phyloP scores from a whole-genome alignment of 148 eudicot genomes.

The Rhododendron molle region DNA sequence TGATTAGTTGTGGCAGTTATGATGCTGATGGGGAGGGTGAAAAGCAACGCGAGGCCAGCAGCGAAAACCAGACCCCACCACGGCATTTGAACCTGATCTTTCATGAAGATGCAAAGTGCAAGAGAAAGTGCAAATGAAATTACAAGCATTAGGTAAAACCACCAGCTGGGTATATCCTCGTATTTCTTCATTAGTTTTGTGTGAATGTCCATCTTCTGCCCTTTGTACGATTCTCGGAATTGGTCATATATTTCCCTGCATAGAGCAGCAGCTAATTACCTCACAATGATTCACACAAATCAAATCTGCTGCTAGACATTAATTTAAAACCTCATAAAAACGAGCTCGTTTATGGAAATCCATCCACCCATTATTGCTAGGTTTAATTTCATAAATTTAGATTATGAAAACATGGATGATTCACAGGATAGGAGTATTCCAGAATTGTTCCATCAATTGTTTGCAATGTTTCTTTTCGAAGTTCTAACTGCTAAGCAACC shows the following conservation, averaged over 20 bases:
- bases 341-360: not conserved
- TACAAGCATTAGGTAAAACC: constrained; percentile 35
- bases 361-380: not conserved
- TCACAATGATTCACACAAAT: not conserved
- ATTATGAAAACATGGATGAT: not conserved
- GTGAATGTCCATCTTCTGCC: constrained; percentile 41
- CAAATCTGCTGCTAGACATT: not conserved
- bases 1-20: constrained; percentile 56
- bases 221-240: constrained; percentile 19
- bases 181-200: constrained; percentile 48
- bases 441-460: not conserved
- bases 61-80: constrained; percentile 53
- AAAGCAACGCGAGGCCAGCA: constrained; percentile 24
- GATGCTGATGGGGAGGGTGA: constrained; percentile 49
- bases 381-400: not conserved
- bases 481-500: not conserved
- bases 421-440: not conserved
- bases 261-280: not conserved
- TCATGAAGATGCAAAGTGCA: constrained; percentile 39
- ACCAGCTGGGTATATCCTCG: constrained; percentile 45
- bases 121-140: constrained; percentile 29
- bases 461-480: not conserved
- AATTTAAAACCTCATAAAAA: not conserved
- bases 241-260: constrained; percentile 35
- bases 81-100: constrained; percentile 43